These are phyloP conservation scores for Fusarium denticulatum DNA, from an alignment of 2,329 filamentous ascomycete genomes.

Conservation along the genomic window DNA sequence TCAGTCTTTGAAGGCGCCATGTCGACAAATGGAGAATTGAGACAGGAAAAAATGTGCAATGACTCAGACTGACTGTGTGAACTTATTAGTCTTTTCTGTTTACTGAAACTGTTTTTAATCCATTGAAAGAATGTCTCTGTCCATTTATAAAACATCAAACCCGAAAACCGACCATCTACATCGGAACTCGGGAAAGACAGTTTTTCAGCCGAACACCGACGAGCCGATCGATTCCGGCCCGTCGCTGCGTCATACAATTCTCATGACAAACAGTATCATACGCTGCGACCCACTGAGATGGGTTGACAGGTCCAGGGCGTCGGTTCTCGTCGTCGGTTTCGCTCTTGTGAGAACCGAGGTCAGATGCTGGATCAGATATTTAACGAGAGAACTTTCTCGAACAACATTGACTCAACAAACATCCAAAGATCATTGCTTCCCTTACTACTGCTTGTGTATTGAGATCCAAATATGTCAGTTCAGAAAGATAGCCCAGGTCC, in stretches of 20 bases:
- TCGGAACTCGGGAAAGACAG: conserved; percentile 21
- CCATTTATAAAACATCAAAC: conserved; percentile 9
- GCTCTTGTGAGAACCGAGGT: background rate
- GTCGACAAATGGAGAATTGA: accelerated
- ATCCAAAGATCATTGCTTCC: background rate
- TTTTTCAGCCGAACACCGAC: conserved; percentile 13
- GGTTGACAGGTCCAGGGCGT: background rate
- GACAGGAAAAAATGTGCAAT: accelerated
- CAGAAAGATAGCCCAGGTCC: no score
- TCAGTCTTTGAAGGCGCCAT: conserved; percentile 3
- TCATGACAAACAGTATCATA: background rate
- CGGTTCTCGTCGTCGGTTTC: background rate
- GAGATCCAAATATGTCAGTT: background rate
- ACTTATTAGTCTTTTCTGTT: no score
- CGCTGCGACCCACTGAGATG: background rate
- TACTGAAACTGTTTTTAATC: no score
- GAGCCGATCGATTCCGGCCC: conserved; percentile 11
- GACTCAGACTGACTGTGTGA: no score
- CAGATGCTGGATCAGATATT: background rate
- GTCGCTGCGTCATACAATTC: background rate
- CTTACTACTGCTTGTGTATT: accelerated
- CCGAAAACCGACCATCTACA: conserved; percentile 15
- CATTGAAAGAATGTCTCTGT: background rate
- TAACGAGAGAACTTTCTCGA: background rate
- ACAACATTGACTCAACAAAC: background rate